These are phyloP conservation scores for Lycium barbarum DNA, from an alignment of 257 asterid genomes.

Conservation along the genomic window DNA sequence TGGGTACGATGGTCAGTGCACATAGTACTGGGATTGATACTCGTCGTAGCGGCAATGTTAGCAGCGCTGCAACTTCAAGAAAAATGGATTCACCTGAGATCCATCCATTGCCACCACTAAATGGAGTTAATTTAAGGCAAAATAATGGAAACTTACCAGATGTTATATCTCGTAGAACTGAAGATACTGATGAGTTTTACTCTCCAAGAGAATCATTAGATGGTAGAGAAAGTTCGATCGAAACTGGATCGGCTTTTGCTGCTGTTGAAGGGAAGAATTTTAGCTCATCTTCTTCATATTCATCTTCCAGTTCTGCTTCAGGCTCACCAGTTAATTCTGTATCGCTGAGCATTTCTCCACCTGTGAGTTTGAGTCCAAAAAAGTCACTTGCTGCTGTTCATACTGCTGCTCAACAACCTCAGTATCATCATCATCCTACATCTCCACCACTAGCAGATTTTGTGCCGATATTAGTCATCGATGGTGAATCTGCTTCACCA, in stretches of 20 bases:
- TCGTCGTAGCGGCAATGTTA: slow-evolving; percentile 37
- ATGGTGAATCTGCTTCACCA: slow-evolving; percentile 46
- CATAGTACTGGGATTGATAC: slow-evolving; percentile 50
- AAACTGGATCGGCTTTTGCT: slow-evolving; percentile 68
- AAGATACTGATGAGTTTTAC: slow-evolving; percentile 71
- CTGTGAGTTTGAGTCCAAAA: slow-evolving; percentile 67
- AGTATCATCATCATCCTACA: slow-evolving; percentile 9
- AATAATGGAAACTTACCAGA: slow-evolving; percentile 44
- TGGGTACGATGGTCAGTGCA: slow-evolving; percentile 86
- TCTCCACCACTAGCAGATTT: slow-evolving; percentile 39
- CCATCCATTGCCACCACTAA: slow-evolving; percentile 82
- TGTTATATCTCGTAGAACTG: slow-evolving; percentile 53
- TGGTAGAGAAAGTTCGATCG: slow-evolving; percentile 67
- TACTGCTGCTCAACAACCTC: slow-evolving; percentile 43
- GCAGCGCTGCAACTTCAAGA: slow-evolving; percentile 42
- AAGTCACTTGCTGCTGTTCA: slow-evolving; percentile 57
- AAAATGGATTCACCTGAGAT: slow-evolving; percentile 91
- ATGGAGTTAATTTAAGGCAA: slow-evolving; percentile 42
- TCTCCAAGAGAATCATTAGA: slow-evolving; percentile 77
- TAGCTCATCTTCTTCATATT: slow-evolving; percentile 65
- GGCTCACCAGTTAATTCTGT: slow-evolving; percentile 85
- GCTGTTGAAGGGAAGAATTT: slow-evolving; percentile 56
- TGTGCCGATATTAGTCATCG: slow-evolving; percentile 22
- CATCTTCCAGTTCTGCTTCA: slow-evolving; percentile 75
- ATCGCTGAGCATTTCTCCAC: slow-evolving; percentile 82